Conservation (phyloP, 2,329 filamentous ascomycete genomes). For the Ceratocystis diversiconidia region DNA sequence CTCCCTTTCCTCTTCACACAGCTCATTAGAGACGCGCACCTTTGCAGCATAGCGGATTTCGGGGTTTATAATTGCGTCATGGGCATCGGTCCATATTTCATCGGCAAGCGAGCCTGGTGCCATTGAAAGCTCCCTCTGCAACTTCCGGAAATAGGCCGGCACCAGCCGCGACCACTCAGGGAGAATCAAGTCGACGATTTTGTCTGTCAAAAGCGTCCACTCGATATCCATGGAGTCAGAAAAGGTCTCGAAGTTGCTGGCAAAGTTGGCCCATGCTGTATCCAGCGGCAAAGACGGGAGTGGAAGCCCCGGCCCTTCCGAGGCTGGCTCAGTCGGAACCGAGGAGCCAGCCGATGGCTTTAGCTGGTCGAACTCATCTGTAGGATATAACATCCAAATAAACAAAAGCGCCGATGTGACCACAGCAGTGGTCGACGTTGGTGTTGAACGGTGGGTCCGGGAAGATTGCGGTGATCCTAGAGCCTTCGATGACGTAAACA, state of each 20-base stretch:
- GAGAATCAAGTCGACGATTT: slow-evolving; percentile 55
- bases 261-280: slow-evolving; percentile 36
- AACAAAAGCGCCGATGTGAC: slow-evolving; percentile 24
- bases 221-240: slow-evolving; percentile 40
- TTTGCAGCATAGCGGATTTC: slow-evolving; percentile 71
- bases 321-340: neutral
- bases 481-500: slow-evolving; percentile 14
- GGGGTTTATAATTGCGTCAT: slow-evolving; percentile 68
- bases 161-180: slow-evolving; percentile 71
- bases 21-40: slow-evolving; percentile 65
- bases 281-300: slow-evolving; percentile 12
- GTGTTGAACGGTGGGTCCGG: neutral
- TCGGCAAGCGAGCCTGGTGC: slow-evolving; percentile 76
- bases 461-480: neutral
- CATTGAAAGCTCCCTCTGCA: slow-evolving; percentile 79
- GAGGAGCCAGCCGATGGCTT: slow-evolving; percentile 3
- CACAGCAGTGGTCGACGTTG: slow-evolving; percentile 7
- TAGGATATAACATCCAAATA: slow-evolving; percentile 32
- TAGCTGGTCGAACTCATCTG: slow-evolving; percentile 27
- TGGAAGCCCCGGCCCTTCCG: slow-evolving; percentile 10
- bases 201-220: slow-evolving; percentile 41
- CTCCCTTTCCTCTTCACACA: slow-evolving; percentile 70
- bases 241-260: slow-evolving; percentile 37
- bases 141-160: slow-evolving; percentile 63
- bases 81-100: slow-evolving; percentile 85